Evolutionary conservation across 345 rosid species (phyloP).

Genomic region (Eucalyptus melliodora): DNA sequence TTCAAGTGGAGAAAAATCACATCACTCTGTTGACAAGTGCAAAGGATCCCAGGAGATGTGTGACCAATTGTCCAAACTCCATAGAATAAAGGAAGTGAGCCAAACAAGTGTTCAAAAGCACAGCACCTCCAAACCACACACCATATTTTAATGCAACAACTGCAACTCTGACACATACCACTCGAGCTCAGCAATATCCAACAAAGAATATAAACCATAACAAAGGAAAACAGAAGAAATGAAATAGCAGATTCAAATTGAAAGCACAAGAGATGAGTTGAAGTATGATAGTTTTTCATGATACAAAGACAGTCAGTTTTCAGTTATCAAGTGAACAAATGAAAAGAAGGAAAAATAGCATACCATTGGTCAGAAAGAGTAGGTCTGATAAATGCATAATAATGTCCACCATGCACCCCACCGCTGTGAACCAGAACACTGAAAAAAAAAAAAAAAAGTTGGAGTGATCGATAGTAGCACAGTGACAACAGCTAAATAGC

Average conservation of each 20-base stretch:
- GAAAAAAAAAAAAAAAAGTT: conserved; percentile 8
- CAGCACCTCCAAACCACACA: not conserved
- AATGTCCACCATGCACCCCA: conserved; percentile 97
- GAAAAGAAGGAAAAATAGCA: not conserved
- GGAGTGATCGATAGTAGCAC: not conserved
- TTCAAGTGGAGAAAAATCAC: not conserved
- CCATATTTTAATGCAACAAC: not conserved
- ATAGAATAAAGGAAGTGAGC: not conserved
- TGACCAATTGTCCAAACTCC: not conserved
- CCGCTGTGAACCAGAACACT: conserved; percentile 98
- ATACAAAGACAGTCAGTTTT: not conserved
- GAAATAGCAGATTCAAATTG: not conserved
- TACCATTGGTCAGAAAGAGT: conserved; percentile 95
- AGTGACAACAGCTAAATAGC: not conserved
- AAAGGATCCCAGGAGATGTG: not conserved
- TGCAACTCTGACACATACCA: not conserved
- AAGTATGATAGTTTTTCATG: not conserved
- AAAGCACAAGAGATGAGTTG: not conserved
- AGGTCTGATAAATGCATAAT: conserved; percentile 96
- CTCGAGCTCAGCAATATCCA: not conserved
- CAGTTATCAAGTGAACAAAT: not conserved
- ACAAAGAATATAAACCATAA: not conserved
- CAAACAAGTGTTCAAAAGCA: not conserved
- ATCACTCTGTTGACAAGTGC: not conserved
- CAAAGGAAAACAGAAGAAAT: not conserved